Conservation (phyloP, 2,329 filamentous ascomycete species). For the Zasmidium citrigriseum region DNA sequence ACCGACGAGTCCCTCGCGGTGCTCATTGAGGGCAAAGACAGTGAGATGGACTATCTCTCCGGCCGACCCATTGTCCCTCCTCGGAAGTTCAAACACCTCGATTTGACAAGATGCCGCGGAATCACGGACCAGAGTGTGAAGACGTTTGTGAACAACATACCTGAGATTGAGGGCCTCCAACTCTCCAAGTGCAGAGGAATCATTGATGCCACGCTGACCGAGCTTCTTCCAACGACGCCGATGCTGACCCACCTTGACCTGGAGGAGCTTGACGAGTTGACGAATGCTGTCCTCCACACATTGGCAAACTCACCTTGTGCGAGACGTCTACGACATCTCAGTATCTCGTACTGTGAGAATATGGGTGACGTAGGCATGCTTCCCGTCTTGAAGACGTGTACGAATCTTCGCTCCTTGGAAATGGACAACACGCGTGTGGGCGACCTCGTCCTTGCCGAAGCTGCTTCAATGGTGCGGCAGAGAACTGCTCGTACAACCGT, state of each 20-base stretch:
- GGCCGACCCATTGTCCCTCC: slow-evolving; percentile 73
- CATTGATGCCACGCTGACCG: slow-evolving; percentile 70
- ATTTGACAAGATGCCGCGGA: slow-evolving; percentile 75
- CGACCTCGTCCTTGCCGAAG: slow-evolving; percentile 81
- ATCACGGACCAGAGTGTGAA: slow-evolving; percentile 74
- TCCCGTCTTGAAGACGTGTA: slow-evolving; percentile 75
- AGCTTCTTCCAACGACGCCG: slow-evolving; percentile 73
- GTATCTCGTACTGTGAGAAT: slow-evolving; percentile 85
- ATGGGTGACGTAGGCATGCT: slow-evolving; percentile 83
- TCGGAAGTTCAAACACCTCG: slow-evolving; percentile 78
- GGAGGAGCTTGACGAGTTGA: slow-evolving; percentile 78
- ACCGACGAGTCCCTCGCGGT: slow-evolving; percentile 71
- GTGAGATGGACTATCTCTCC: slow-evolving; percentile 79
- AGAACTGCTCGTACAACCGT: slow-evolving; percentile 46
- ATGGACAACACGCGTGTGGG: slow-evolving; percentile 94
- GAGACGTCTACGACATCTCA: slow-evolving; percentile 71
- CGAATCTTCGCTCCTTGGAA: slow-evolving; percentile 68
- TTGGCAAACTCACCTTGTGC: slow-evolving; percentile 78
- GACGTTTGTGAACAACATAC: slow-evolving; percentile 71
- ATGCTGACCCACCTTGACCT: slow-evolving; percentile 83
- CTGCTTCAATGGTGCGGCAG: slow-evolving; percentile 73
- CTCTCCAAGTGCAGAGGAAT: slow-evolving; percentile 75
- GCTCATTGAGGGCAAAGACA: slow-evolving; percentile 74
- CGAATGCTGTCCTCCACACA: slow-evolving; percentile 72
- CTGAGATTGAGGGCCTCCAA: slow-evolving; percentile 78